Base-by-base conservation (phyloP, 306 rosid species). In the Gillenia trifoliata region DNA sequence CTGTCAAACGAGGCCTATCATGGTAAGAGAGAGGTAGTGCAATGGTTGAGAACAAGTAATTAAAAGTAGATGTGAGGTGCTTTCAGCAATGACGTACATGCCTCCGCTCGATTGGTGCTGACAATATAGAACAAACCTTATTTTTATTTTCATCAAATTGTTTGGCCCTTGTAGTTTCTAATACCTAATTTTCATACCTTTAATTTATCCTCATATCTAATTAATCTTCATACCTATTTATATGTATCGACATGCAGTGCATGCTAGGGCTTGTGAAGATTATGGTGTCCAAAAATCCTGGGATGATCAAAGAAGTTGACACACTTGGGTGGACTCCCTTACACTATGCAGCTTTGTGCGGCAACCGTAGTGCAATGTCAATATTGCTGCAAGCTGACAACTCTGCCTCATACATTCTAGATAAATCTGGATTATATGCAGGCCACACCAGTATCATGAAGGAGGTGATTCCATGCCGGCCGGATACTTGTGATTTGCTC, bases 241-340 rank as follows among this genome's bases (percentile, higher is more conserved):
- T 34, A 34, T 34, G 38, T 6, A 34, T 34, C 38, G 7, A 34
- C 38, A 34, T 34, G 38, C 38, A 34, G 7, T 16, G 19, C 9
- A 10, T 56, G 29, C 4, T 41, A 49, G 78, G 6, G 13, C 9
- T 74, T 31, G 71, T 64, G 8, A 10, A 4, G 7, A 22, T 23
- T 17, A 19, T 64, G 6, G 26, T 74, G 8, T 34, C 36, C 1
- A 74, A 19, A 74, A 1, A 33, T 17, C 50, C 60, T 0, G 33
- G 7, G 9, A n/a, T 74, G 13, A 34, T 49, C 8, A 70, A 49
- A 50, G 19, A 1, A 22, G 71, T 23, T 0, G 79, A 67, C 11
- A 11, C 23, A 26, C 31, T 26, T 40, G 54, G 75, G 11, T 76
- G 80, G 80, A 68, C 54, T 70, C 69, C 75, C 12, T 31, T 68